These are phyloP conservation scores for Nemania abortiva DNA, from an alignment of 2,329 filamentous ascomycete species.

Conservation along the genomic window DNA sequence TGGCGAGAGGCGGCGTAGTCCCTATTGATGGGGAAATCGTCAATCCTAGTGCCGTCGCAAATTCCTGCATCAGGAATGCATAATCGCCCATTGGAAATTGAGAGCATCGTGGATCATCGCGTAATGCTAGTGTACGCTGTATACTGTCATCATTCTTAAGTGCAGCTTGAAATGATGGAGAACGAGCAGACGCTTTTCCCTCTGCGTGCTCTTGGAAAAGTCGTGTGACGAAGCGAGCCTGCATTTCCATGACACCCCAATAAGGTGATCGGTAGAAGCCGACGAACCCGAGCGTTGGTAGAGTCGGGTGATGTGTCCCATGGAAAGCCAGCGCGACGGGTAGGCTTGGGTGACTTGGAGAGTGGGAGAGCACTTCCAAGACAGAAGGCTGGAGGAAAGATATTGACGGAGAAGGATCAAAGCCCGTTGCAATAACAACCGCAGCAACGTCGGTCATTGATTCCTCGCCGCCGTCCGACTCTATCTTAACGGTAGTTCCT, in stretches of 20 bases:
- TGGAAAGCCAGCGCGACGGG: conserved; percentile 77
- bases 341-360: conserved; percentile 65
- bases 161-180: conserved; percentile 54
- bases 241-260: conserved; percentile 91
- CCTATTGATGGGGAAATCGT: conserved; percentile 54
- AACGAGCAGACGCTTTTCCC: conserved; percentile 32
- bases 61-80: conserved; percentile 78
- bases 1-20: conserved; percentile 53
- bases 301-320: conserved; percentile 68
- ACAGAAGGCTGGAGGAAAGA: conserved; percentile 71
- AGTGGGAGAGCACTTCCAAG: conserved; percentile 68
- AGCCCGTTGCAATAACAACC: conserved; percentile 81
- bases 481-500: conserved; percentile 54
- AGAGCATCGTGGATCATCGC: conserved; percentile 63
- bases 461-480: conserved; percentile 40
- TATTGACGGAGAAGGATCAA: conserved; percentile 72
- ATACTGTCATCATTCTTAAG: conserved; percentile 60
- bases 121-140: conserved; percentile 62
- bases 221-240: conserved; percentile 75
- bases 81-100: conserved; percentile 92
- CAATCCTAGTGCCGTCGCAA: conserved; percentile 70
- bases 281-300: conserved; percentile 79
- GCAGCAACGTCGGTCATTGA: conserved; percentile 70
- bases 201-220: conserved; percentile 35
- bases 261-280: conserved; percentile 88